Evolutionary conservation across 495 filamentous ascomycete genomes (phyloP).

Genomic region (Podospora tetraspora): DNA sequence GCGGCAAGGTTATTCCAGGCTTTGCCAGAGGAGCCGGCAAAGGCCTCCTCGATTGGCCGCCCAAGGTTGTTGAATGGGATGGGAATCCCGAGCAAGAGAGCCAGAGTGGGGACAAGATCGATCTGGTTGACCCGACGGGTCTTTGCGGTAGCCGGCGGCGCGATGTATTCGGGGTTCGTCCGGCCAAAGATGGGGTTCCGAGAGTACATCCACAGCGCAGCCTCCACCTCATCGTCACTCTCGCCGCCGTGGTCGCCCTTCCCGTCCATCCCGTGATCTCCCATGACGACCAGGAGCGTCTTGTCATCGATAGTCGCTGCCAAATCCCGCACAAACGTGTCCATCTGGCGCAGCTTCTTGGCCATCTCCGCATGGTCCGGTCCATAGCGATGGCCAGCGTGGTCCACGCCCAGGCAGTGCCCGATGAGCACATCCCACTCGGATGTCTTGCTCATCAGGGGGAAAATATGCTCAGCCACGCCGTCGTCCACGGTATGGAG

Average conservation of each 20-base stretch:
- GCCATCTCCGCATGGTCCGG: slow-evolving; percentile 90
- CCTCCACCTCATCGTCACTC: slow-evolving; percentile 89
- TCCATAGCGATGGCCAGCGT: slow-evolving; percentile 94
- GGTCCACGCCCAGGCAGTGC: slow-evolving; percentile 93
- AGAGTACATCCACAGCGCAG: slow-evolving; percentile 98
- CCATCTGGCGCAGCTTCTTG: slow-evolving; percentile 88
- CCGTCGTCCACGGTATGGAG: slow-evolving; percentile 95
- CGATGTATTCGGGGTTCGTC: slow-evolving; percentile 52
- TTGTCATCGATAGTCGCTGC: slow-evolving; percentile 70
- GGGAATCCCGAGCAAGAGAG: slow-evolving; percentile 80
- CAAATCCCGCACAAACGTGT: slow-evolving; percentile 66
- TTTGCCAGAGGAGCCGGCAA: slow-evolving; percentile 60
- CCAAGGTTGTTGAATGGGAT: slow-evolving; percentile 98
- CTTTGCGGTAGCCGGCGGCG: slow-evolving; percentile 69
- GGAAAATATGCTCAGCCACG: slow-evolving; percentile 87
- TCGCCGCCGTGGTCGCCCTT: slow-evolving; percentile 98
- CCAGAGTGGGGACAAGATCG: slow-evolving; percentile 87
- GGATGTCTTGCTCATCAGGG: slow-evolving; percentile 61
- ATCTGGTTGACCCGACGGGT: slow-evolving; percentile 86
- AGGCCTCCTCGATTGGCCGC: slow-evolving; percentile 88
- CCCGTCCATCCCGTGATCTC: slow-evolving; percentile 95
- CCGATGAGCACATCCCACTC: slow-evolving; percentile 92
- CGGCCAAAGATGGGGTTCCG: slow-evolving; percentile 77
- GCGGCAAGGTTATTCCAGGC: slow-evolving; percentile 69
- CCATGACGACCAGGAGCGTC: slow-evolving; percentile 91